Conservation (phyloP, 306 rosid genomes). For the Casuarina cunninghamiana region DNA sequence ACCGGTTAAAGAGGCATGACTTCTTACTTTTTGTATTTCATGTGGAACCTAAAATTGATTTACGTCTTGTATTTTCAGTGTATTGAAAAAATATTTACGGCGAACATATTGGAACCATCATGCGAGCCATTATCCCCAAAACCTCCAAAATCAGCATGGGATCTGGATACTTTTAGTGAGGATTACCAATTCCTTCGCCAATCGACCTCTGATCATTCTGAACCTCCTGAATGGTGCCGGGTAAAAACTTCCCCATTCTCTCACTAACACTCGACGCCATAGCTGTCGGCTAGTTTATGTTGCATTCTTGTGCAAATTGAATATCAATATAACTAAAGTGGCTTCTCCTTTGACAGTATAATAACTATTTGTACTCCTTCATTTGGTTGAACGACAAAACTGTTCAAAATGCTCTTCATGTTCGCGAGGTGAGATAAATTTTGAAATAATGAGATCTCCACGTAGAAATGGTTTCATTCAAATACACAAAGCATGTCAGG, state of each 20-base stretch:
- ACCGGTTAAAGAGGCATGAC: no score
- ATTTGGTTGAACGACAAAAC: slow-evolving; percentile 24
- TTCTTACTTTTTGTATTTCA: no score
- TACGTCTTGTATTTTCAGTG: no score
- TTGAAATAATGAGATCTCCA: not conserved
- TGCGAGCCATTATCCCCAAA: no score
- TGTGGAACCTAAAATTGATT: no score
- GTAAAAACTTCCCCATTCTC: not conserved
- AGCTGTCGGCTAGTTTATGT: not conserved
- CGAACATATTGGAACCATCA: no score
- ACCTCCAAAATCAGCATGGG: no score
- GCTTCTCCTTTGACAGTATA: not conserved
- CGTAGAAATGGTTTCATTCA: no score
- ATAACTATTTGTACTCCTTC: slow-evolving; percentile 13
- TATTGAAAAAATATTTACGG: no score
- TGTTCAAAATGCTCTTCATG: slow-evolving; percentile 23
- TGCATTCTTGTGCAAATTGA: not conserved
- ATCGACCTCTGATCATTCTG: not conserved
- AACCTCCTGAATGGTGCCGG: not conserved
- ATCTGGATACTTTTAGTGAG: not conserved
- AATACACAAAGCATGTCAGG: slow-evolving; percentile 8
- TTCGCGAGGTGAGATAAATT: slow-evolving; percentile 16
- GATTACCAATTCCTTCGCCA: not conserved
- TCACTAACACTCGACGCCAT: not conserved
- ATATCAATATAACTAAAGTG: not conserved